Evolutionary conservation across 2,329 filamentous ascomycete species (phyloP).

Genomic region (Albophoma yamanashiensis): DNA sequence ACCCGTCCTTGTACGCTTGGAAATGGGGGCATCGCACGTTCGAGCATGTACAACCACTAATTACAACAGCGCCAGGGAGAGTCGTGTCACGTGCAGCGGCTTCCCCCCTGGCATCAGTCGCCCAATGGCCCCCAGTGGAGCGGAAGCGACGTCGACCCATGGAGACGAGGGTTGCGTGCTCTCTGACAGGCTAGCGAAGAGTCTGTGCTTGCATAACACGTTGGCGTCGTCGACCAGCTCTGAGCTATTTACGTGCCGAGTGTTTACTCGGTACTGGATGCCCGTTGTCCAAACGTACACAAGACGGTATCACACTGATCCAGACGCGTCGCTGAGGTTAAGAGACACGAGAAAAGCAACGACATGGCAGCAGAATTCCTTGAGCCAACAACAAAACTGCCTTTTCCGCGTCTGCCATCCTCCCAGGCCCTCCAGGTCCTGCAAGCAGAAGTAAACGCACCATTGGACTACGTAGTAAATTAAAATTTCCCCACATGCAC

Average conservation of each 20-base stretch:
- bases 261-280: background rate
- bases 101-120: background rate
- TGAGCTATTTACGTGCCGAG: background rate
- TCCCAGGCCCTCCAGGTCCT: background rate
- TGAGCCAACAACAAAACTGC: background rate
- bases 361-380: background rate
- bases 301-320: background rate
- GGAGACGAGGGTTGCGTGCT: background rate
- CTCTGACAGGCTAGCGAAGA: background rate
- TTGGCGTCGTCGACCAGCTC: background rate
- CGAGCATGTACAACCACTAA: too few relatives aligned
- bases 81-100: background rate
- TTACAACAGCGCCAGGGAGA: background rate
- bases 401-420: background rate
- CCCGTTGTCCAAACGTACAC: background rate
- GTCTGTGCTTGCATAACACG: background rate
- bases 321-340: background rate
- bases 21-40: background rate
- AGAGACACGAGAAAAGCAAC: background rate
- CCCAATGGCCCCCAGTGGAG: background rate
- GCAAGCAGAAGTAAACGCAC: background rate
- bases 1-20: background rate
- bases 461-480: background rate
- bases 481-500: background rate
- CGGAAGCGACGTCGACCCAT: background rate